Percentiles rank a stretch among this genome's conserved stretches.
Evolutionary conservation across 139 green algal species (phyloP).

Genomic region (Asterochloris sp.): DNA sequence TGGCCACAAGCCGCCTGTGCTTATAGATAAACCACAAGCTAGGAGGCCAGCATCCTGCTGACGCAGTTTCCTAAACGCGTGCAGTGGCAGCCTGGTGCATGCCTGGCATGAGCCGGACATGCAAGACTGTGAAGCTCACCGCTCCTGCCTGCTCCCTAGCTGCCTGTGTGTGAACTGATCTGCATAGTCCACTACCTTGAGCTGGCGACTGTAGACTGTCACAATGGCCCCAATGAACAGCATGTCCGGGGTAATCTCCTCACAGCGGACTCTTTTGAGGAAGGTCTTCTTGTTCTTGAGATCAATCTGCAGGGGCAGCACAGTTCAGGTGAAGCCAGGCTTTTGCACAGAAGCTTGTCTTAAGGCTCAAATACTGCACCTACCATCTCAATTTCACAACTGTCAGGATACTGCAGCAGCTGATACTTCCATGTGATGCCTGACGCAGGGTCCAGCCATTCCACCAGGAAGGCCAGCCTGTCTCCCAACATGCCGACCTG

Average conservation of each 20-base stretch:
- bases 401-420: constrained; percentile 63
- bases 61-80: too few relatives aligned
- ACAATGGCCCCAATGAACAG: constrained; percentile 62
- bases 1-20: too few relatives aligned
- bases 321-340: not conserved
- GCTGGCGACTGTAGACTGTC: constrained; percentile 65
- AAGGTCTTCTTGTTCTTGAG: constrained; percentile 77
- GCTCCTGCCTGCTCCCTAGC: constrained; percentile 36
- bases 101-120: too few relatives aligned
- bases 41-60: too few relatives aligned
- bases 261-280: constrained; percentile 60
- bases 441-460: constrained; percentile 65
- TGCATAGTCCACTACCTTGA: constrained; percentile 71
- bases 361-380: not conserved
- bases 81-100: too few relatives aligned
- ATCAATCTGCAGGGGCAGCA: constrained; percentile 59
- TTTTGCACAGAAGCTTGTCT: not conserved
- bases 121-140: constrained; percentile 24
- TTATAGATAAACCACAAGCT: too few relatives aligned
- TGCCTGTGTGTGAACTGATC: constrained; percentile 63
- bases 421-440: constrained; percentile 63
- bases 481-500: constrained; percentile 12
- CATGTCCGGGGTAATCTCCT: constrained; percentile 43
- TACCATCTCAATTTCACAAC: constrained; percentile 73
- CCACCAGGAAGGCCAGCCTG: constrained; percentile 59